phyloP scores from a whole-genome alignment of 1,139 yeast species.

The Eremothecium cymbalariae region DNA sequence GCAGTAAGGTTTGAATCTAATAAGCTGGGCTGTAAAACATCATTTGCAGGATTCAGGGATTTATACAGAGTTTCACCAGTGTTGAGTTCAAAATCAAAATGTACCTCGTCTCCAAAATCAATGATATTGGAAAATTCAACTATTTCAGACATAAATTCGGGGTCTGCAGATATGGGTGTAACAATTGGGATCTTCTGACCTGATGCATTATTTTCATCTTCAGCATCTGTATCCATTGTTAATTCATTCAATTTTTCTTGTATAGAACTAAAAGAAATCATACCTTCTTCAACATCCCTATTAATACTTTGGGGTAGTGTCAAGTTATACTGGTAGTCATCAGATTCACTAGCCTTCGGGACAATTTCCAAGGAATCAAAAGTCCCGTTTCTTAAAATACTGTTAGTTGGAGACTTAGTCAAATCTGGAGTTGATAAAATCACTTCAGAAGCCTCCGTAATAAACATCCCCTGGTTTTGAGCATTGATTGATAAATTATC shows the following conservation, averaged over 20 bases:
- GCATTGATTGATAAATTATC: conserved; percentile 34
- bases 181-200: conserved; percentile 1
- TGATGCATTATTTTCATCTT: conserved; percentile 2
- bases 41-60: conserved; percentile 14
- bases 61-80: conserved; percentile 10
- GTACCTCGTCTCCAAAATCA: conserved; percentile 45
- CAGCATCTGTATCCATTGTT: conserved; percentile 16
- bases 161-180: conserved; percentile 23
- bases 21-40: conserved; percentile 3
- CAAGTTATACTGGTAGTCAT: neutral
- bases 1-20: neutral
- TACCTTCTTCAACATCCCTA: conserved; percentile 8
- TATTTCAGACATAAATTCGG: conserved; percentile 33
- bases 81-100: conserved; percentile 28
- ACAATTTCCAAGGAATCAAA: conserved; percentile 17
- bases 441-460: conserved; percentile 31
- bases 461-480: conserved; percentile 36
- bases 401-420: conserved; percentile 39
- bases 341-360: neutral
- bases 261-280: conserved; percentile 20
- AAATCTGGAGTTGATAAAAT: conserved; percentile 31
- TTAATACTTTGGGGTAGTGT: conserved; percentile 4
- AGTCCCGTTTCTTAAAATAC: conserved; percentile 42
- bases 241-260: conserved; percentile 24
- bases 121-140: conserved; percentile 60